Conservation (phyloP, 2,329 filamentous ascomycete genomes). For the Hypoxylon sp. region DNA sequence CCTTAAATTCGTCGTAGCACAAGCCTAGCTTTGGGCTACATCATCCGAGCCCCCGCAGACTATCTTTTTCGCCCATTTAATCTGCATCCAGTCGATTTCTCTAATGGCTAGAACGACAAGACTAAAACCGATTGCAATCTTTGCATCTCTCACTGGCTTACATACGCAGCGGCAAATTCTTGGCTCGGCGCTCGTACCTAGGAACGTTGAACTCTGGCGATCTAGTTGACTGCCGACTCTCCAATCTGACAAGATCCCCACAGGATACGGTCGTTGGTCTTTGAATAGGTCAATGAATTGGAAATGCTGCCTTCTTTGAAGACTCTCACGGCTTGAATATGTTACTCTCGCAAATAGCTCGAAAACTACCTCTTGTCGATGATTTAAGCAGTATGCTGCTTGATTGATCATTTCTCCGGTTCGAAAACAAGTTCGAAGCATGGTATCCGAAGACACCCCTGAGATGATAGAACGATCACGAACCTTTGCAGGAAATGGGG, state of each 20-base stretch:
- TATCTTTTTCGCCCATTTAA: constrained; percentile 47
- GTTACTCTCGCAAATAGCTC: constrained; percentile 76
- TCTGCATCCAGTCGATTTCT: constrained; percentile 48
- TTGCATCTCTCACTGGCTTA: constrained; percentile 48
- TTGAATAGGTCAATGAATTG: constrained; percentile 75
- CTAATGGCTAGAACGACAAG: constrained; percentile 50
- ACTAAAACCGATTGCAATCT: constrained; percentile 47
- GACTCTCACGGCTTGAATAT: constrained; percentile 69
- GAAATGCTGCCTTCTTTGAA: constrained; percentile 70
- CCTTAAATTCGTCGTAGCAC: constrained; percentile 11
- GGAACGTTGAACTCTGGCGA: constrained; percentile 49
- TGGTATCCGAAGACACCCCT: constrained; percentile 63
- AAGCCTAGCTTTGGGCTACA: constrained; percentile 9
- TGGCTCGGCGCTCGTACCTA: constrained; percentile 38
- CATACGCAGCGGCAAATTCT: constrained; percentile 53
- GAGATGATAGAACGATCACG: constrained; percentile 68
- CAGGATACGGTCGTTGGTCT: constrained; percentile 66
- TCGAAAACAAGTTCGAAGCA: constrained; percentile 74
- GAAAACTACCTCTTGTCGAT: constrained; percentile 63
- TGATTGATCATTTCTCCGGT: constrained; percentile 72
- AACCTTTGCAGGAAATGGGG: constrained; percentile 65
- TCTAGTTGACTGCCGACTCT: constrained; percentile 49
- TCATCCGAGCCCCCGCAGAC: constrained; percentile 34
- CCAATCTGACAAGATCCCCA: constrained; percentile 51
- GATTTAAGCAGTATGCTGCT: constrained; percentile 54